A percentile compares a stretch with the other conserved stretches of the same genome.
phyloP scores from a whole-genome alignment of 164 flowering plant genomes.

The Aristolochia californica region DNA sequence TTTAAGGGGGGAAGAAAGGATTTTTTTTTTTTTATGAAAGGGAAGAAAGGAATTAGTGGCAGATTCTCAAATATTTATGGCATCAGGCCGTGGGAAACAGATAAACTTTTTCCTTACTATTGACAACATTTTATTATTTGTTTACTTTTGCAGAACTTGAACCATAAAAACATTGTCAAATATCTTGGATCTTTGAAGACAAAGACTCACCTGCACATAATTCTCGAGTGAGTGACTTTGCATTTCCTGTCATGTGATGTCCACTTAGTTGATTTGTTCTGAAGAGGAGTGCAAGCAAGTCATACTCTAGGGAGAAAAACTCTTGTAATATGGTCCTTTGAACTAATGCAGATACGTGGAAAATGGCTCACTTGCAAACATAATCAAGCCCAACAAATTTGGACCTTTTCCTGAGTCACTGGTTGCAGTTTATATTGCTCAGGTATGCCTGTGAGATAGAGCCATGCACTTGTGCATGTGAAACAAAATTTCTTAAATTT shows the following conservation, averaged over 20 bases:
- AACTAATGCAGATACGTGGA: constrained; percentile 71
- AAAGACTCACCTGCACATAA: constrained; percentile 82
- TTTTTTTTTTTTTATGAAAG: too few relatives aligned
- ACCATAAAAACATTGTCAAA: constrained; percentile 98
- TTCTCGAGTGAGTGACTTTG: constrained; percentile 76
- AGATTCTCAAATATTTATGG: too few relatives aligned
- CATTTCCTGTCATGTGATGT: not conserved
- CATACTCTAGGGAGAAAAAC: not conserved
- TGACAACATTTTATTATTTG: not conserved
- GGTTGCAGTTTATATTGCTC: constrained; percentile 94
- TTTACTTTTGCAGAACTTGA: constrained; percentile 56
- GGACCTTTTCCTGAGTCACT: constrained; percentile 97
- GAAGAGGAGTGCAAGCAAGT: not conserved
- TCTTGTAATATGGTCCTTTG: not conserved
- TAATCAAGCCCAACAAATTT: constrained; percentile 95
- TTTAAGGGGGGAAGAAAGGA: too few relatives aligned
- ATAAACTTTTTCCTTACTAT: not conserved
- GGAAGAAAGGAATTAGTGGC: too few relatives aligned
- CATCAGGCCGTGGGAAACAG: not conserved
- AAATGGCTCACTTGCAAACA: constrained; percentile 98
- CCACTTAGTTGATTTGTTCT: not conserved
- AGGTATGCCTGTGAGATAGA: constrained; percentile 54
- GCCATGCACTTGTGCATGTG: too few relatives aligned
- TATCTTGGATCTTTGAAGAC: constrained; percentile 96
- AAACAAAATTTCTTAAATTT: too few relatives aligned